Percentiles rank a stretch among this genome's conserved stretches.
These are phyloP conservation scores for Teratosphaeria destructans DNA, from an alignment of 2,329 filamentous ascomycete species.

Conservation along the genomic window DNA sequence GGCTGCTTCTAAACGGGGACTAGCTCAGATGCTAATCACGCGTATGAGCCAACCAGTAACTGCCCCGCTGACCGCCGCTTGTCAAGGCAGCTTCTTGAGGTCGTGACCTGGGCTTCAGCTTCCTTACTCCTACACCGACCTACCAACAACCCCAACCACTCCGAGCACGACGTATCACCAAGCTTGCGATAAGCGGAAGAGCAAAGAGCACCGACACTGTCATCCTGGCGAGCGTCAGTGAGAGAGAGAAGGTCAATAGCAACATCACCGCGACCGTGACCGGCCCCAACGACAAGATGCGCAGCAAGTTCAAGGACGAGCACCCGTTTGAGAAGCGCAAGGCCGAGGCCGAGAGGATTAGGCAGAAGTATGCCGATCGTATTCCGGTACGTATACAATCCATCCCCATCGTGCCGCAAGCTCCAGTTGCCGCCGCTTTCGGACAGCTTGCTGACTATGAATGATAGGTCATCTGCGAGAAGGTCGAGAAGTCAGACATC, in stretches of 20 bases:
- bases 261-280: not conserved
- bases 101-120: not conserved
- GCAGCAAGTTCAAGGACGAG: conserved; percentile 99
- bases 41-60: not conserved
- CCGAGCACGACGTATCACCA: not conserved
- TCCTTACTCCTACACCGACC: not conserved
- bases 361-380: conserved; percentile 96
- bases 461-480: conserved; percentile 90
- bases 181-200: not conserved
- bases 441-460: not conserved
- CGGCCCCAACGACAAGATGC: conserved; percentile 52
- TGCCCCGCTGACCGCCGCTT: conserved; percentile 1
- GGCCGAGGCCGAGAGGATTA: conserved; percentile 98
- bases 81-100: not conserved
- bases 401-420: not conserved
- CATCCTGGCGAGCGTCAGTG: not conserved
- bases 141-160: not conserved
- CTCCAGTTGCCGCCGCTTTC: not conserved
- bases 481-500: conserved; percentile 98
- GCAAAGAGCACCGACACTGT: not conserved
- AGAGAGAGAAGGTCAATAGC: not conserved
- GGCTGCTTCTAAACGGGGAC: not conserved
- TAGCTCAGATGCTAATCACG: not conserved
- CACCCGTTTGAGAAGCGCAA: conserved; percentile 90
- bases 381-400: conserved; percentile 69